These are phyloP conservation scores for Fomitopsis pinicola DNA, from an alignment of 1,284 basidiomycete species.

Conservation along the genomic window DNA sequence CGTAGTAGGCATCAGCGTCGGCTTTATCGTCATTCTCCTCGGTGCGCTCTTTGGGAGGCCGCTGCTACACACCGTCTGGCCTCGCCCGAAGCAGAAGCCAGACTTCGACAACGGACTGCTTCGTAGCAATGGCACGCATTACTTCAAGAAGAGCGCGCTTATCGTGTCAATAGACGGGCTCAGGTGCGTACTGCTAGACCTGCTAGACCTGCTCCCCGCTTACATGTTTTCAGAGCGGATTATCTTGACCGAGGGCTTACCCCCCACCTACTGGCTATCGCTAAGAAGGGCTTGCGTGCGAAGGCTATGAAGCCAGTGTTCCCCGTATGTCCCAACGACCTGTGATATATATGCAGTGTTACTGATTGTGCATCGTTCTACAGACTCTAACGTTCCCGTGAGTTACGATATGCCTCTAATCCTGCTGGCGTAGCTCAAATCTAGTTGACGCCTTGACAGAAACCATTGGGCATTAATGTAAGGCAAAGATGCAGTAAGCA, in stretches of 20 bases:
- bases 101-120: slow-evolving; percentile 21
- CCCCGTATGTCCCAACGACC: slow-evolving; percentile 45
- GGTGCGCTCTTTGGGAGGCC: slow-evolving; percentile 4
- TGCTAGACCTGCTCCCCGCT: neutral
- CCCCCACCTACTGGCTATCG: slow-evolving; percentile 75
- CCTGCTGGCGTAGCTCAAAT: neutral
- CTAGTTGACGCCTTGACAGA: slow-evolving; percentile 30
- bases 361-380: neutral
- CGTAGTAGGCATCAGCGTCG: neutral
- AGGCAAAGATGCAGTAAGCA: slow-evolving; percentile 10
- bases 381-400: slow-evolving; percentile 88
- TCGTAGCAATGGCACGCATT: slow-evolving; percentile 71
- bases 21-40: slow-evolving; percentile 3
- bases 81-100: neutral
- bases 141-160: slow-evolving; percentile 75
- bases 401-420: slow-evolving; percentile 27
- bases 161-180: slow-evolving; percentile 87
- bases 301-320: slow-evolving; percentile 85
- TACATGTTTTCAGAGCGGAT: slow-evolving; percentile 52
- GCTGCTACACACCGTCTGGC: neutral
- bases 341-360: neutral
- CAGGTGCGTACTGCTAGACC: slow-evolving; percentile 40
- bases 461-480: slow-evolving; percentile 87
- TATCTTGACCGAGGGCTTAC: slow-evolving; percentile 82
- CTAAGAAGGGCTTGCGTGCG: slow-evolving; percentile 76